Evolutionary conservation across 2,329 filamentous ascomycete species (phyloP).

Genomic region (Claviceps purpurea): DNA sequence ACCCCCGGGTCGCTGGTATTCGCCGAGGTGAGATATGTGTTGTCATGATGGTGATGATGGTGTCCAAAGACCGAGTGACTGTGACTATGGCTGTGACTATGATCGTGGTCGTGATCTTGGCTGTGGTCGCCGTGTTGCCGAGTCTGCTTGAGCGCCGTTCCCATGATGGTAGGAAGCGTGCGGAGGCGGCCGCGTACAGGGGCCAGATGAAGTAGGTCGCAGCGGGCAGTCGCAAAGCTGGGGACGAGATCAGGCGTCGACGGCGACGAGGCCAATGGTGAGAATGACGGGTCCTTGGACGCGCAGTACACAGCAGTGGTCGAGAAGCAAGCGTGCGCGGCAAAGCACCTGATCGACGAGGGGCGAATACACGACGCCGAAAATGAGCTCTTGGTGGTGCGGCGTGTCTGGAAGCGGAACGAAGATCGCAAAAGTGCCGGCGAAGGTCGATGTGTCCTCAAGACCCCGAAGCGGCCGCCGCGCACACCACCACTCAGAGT

Average conservation of each 20-base stretch:
- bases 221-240: conserved; percentile 1
- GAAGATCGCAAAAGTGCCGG: conserved; percentile 4
- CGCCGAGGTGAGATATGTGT: conserved; percentile 83
- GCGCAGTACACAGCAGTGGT: not conserved
- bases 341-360: conserved; percentile 2
- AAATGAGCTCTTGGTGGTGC: not conserved
- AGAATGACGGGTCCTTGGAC: not conserved
- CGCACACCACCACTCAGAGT: not conserved
- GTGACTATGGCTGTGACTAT: conserved; percentile 20
- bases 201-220: conserved; percentile 10
- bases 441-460: conserved; percentile 8
- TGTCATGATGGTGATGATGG: conserved; percentile 81
- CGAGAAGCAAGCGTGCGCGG: conserved; percentile 3
- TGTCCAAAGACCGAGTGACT: conserved; percentile 32
- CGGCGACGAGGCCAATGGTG: not conserved
- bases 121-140: conserved; percentile 18
- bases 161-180: conserved; percentile 15
- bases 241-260: conserved; percentile 5
- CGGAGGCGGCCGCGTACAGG: conserved; percentile 11
- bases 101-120: conserved; percentile 23
- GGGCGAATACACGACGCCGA: not conserved
- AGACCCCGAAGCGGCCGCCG: conserved; percentile 1
- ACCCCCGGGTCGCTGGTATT: conserved; percentile 61
- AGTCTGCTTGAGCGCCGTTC: conserved; percentile 19
- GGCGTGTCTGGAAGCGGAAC: not conserved